These are phyloP conservation scores for Elaeis oleifera DNA, from an alignment of 202 grass and related monocot species.

Conservation along the genomic window DNA sequence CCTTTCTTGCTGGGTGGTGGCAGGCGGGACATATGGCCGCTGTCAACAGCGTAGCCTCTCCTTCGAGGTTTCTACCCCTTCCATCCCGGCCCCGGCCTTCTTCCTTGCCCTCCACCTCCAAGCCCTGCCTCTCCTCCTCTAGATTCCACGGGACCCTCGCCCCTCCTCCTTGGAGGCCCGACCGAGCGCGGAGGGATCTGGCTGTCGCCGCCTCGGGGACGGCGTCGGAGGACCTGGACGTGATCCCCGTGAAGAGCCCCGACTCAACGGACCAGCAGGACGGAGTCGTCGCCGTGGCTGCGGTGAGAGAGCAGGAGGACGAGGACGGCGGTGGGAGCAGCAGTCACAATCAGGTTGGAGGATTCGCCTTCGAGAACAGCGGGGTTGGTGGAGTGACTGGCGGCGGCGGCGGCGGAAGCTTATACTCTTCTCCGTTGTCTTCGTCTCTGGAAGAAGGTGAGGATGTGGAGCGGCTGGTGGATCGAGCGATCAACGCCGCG, in stretches of 20 bases:
- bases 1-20: no score
- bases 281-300: constrained; percentile 5
- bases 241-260: constrained; percentile 34
- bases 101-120: no score
- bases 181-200: no score
- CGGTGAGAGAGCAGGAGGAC: constrained; percentile 24
- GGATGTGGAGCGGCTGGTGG: constrained; percentile 38
- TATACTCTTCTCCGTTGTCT: neutral
- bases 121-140: no score
- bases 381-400: constrained; percentile 23
- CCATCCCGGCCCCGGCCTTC: no score
- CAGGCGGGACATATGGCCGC: no score
- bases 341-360: constrained; percentile 29
- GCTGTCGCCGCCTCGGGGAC: constrained; percentile 11
- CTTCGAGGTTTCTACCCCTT: no score
- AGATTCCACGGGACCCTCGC: no score
- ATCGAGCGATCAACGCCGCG: constrained; percentile 64
- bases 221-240: constrained; percentile 33
- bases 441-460: constrained; percentile 1
- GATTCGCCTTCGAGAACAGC: constrained; percentile 54
- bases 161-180: no score
- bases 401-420: constrained; percentile 7
- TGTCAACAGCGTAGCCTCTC: no score
- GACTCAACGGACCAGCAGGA: constrained; percentile 42
- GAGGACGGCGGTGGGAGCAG: constrained; percentile 24